Evolutionary conservation across 441 rosid genomes (phyloP).

Genomic region (Populus hybrid): DNA sequence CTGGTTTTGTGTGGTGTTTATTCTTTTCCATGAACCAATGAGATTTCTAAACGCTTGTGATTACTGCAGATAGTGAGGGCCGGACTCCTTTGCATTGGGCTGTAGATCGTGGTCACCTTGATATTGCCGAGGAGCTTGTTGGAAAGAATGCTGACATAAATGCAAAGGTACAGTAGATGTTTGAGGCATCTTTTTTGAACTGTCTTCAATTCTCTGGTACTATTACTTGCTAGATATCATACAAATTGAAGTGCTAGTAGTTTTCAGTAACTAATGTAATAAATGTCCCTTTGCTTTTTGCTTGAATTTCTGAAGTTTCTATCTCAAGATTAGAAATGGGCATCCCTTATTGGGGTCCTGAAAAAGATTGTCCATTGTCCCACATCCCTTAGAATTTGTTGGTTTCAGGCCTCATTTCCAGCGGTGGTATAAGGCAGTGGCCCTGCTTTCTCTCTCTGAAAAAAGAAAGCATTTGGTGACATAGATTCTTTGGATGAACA

Average conservation of each 20-base stretch:
- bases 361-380: neutral
- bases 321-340: neutral
- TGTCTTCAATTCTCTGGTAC: neutral
- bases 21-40: neutral
- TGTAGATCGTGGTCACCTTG: conserved; percentile 86
- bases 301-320: neutral
- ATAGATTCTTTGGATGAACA: neutral
- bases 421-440: neutral
- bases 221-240: neutral
- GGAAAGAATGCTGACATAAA: conserved; percentile 69
- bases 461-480: neutral
- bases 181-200: neutral
- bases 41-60: conserved; percentile 17
- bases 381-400: neutral
- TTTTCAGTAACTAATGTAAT: neutral
- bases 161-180: conserved; percentile 52
- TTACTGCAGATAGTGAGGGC: conserved; percentile 83
- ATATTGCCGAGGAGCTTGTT: conserved; percentile 53
- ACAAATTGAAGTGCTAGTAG: neutral
- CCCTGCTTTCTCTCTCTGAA: neutral
- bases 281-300: neutral
- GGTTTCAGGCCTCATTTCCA: neutral
- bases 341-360: neutral
- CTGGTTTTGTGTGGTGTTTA: neutral
- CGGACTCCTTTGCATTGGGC: conserved; percentile 98